Evolutionary conservation across 495 filamentous ascomycete genomes (phyloP), one percentile per base, ranked within the genome.

Genomic region (Neurospora sp.): DNA sequence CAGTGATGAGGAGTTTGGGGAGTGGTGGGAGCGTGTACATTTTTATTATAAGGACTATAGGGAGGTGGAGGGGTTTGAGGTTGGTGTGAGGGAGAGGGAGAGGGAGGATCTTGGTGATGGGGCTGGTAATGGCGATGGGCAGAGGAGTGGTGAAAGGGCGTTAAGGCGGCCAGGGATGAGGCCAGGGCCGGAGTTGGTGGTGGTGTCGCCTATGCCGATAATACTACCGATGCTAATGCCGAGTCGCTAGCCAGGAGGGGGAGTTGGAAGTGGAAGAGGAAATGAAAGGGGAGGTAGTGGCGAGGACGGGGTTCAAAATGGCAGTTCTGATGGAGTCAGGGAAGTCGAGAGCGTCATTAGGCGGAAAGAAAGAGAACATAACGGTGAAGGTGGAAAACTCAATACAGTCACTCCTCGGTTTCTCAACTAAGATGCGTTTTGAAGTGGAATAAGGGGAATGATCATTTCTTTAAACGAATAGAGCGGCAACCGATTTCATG

Each of bases 241-340:
- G 42, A 44, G 42, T 3, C 2, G 42, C n/a, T n/a, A n/a, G 16
- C 0, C 18, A 5, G 7, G 42, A 8, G 8, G 42, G 18, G 9
- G 18, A 45, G 0, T n/a, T 45, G n/a, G 42, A 45, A 45, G 18
- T 9, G 42, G 42, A 45, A 45, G 18, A 0, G 3, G 0, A 4
- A 44, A 2, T 18, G 16, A 3, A n/a, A 4, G 18, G 8, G 18
- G 42, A 45, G 3, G 41, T 8, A 8, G 18, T n/a, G 2, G 42
- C 9, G 14, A 16, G 14, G 5, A 2, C 2, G 40, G 14, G 0
- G 4, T 14, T 40, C 3, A 0, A 4, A 0, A 2, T 27, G 0
- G 40, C 40, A 16, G 40, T 41, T 41, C 40, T 41, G 18, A 7
- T 8, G 41, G 6, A 44, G 41, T 6, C 14, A 42, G 41, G 41